These are phyloP conservation scores for Amanita rubescens DNA, from an alignment of 768 basidiomycete genomes.

Conservation along the genomic window DNA sequence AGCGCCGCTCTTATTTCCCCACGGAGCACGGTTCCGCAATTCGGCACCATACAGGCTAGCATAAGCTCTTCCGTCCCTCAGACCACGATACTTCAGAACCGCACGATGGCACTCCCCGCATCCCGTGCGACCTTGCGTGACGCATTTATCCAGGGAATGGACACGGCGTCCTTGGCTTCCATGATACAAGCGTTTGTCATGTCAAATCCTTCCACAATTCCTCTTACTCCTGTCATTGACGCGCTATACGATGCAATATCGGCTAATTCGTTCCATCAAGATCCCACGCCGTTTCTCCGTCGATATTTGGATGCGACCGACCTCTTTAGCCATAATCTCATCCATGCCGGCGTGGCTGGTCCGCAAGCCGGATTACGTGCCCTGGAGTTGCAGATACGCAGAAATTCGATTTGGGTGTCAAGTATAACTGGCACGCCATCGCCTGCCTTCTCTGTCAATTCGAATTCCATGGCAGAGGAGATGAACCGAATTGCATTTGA, in stretches of 20 bases:
- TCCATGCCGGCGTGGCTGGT: slow-evolving; percentile 49
- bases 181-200: slow-evolving; percentile 46
- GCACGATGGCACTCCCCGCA: slow-evolving; percentile 19
- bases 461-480: slow-evolving; percentile 40
- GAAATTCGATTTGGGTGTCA: slow-evolving; percentile 46
- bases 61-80: slow-evolving; percentile 3
- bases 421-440: slow-evolving; percentile 13
- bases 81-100: slow-evolving; percentile 12
- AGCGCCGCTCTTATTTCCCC: neutral
- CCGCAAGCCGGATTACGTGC: slow-evolving; percentile 50
- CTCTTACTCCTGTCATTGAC: slow-evolving; percentile 42
- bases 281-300: slow-evolving; percentile 37
- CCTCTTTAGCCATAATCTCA: slow-evolving; percentile 39
- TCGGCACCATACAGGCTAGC: neutral
- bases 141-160: slow-evolving; percentile 40
- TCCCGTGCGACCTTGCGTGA: slow-evolving; percentile 34
- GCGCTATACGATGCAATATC: slow-evolving; percentile 48
- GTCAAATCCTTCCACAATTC: slow-evolving; percentile 41
- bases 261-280: slow-evolving; percentile 23
- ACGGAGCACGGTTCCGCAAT: neutral
- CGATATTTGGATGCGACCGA: slow-evolving; percentile 45
- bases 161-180: slow-evolving; percentile 41
- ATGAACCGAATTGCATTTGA: slow-evolving; percentile 58
- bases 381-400: slow-evolving; percentile 52
- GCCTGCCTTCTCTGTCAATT: slow-evolving; percentile 11